phyloP scores from a whole-genome alignment of 2,329 filamentous ascomycete genomes.

The Leptographium flavum region DNA sequence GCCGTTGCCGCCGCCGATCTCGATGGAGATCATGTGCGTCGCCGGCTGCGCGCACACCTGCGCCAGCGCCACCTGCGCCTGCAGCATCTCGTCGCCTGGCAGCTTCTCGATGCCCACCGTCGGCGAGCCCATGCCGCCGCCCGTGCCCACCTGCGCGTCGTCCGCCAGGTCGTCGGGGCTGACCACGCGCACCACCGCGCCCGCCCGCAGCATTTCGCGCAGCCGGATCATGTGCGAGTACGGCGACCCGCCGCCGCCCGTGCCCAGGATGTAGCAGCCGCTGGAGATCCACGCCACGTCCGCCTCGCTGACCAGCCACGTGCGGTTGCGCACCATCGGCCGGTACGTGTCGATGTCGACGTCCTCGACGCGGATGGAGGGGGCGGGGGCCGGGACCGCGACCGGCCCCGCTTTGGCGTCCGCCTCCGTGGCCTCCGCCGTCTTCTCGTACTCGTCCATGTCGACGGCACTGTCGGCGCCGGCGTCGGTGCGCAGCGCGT shows the following conservation, averaged over 20 bases:
- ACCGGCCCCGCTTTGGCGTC: slow-evolving; percentile 4
- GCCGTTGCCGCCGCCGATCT: slow-evolving; percentile 55
- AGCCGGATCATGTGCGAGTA: slow-evolving; percentile 37
- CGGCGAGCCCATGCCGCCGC: slow-evolving; percentile 43
- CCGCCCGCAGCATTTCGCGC: slow-evolving; percentile 32
- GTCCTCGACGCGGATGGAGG: too few relatives aligned
- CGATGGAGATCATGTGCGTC: slow-evolving; percentile 38
- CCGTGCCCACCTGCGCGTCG: slow-evolving; percentile 37
- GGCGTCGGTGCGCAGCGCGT: neutral
- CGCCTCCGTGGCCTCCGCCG: slow-evolving; percentile 5
- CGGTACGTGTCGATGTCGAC: slow-evolving; percentile 25
- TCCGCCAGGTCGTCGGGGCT: slow-evolving; percentile 34
- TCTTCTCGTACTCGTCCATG: slow-evolving; percentile 16
- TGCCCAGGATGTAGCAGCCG: slow-evolving; percentile 47
- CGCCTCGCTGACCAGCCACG: slow-evolving; percentile 43
- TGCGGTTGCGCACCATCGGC: slow-evolving; percentile 32
- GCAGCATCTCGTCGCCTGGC: slow-evolving; percentile 38
- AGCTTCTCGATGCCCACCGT: slow-evolving; percentile 48
- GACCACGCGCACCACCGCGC: slow-evolving; percentile 35
- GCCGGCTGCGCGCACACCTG: slow-evolving; percentile 31
- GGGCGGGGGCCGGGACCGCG: too few relatives aligned
- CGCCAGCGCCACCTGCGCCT: slow-evolving; percentile 37
- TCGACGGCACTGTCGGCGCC: slow-evolving; percentile 2
- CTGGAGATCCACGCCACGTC: slow-evolving; percentile 42
- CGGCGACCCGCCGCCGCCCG: slow-evolving; percentile 43